Evolutionary conservation across 208 protist species (phyloP).

Genomic region (Borovskyia barvae): DNA sequence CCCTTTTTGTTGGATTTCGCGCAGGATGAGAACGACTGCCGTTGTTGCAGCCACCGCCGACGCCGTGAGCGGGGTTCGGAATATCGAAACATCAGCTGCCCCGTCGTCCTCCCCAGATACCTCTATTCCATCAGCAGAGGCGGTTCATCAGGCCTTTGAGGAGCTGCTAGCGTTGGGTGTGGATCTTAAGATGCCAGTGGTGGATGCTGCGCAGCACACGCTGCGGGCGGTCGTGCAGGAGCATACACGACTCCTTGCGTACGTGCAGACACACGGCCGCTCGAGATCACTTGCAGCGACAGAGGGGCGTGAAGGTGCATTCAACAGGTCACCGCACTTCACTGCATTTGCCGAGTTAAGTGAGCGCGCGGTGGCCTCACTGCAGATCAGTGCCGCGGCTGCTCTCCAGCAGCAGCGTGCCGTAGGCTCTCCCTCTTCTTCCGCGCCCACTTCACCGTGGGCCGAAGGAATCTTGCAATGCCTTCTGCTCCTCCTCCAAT

Average conservation of each 20-base stretch:
- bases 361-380: slow-evolving; percentile 3
- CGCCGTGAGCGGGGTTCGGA: too few relatives aligned
- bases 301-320: background rate
- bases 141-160: slow-evolving; percentile 24
- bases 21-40: too few relatives aligned
- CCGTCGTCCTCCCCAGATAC: slow-evolving; percentile 1
- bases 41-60: too few relatives aligned
- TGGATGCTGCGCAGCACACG: slow-evolving; percentile 18
- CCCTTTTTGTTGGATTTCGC: too few relatives aligned
- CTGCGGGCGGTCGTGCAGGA: slow-evolving; percentile 25
- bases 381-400: slow-evolving; percentile 4
- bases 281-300: background rate
- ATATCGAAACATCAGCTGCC: too few relatives aligned
- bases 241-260: slow-evolving; percentile 24
- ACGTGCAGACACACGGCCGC: slow-evolving; percentile 25
- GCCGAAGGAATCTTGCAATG: background rate
- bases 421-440: background rate
- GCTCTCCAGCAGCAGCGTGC: slow-evolving; percentile 1
- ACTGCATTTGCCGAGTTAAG: too few relatives aligned
- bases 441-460: background rate
- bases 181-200: slow-evolving; percentile 1
- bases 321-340: too few relatives aligned
- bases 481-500: slow-evolving; percentile 3
- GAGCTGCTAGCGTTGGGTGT: slow-evolving; percentile 1
- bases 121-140: slow-evolving; percentile 13